phyloP scores from a whole-genome alignment of 148 eudicot species.

The Bassia scoparia region DNA sequence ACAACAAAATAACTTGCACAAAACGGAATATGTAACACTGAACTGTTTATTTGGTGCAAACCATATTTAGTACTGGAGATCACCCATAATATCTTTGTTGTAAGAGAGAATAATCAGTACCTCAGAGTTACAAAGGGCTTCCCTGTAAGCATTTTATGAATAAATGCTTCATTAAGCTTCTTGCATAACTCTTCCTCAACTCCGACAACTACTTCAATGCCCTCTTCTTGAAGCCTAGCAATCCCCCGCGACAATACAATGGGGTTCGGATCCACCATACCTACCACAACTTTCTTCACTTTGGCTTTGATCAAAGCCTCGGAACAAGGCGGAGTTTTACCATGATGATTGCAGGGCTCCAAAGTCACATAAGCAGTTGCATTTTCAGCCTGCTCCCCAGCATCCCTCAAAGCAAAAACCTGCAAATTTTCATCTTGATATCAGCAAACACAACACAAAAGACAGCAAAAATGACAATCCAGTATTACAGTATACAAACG shows the following conservation, averaged over 20 bases:
- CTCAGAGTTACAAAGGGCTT: conserved; percentile 77
- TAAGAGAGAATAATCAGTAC: conserved; percentile 30
- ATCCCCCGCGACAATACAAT: conserved; percentile 81
- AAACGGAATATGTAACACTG: background rate
- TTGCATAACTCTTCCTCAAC: conserved; percentile 89
- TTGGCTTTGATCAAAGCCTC: conserved; percentile 87
- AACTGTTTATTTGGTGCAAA: background rate
- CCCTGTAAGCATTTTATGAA: conserved; percentile 71
- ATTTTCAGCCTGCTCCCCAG: conserved; percentile 86
- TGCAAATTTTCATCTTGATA: conserved; percentile 30
- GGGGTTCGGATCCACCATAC: conserved; percentile 97
- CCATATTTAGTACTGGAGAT: background rate
- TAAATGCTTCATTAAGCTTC: conserved; percentile 71
- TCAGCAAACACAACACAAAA: conserved; percentile 21
- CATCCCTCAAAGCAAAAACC: conserved; percentile 93
- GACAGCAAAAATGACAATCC: background rate
- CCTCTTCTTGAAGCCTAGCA: conserved; percentile 61
- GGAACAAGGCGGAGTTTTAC: conserved; percentile 91
- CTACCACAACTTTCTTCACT: conserved; percentile 83
- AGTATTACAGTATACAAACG: background rate
- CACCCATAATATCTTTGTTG: background rate
- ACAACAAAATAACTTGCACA: background rate
- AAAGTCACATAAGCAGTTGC: conserved; percentile 92
- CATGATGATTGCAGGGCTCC: conserved; percentile 96
- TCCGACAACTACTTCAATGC: conserved; percentile 71